Conservation (phyloP, 495 filamentous ascomycete species). For the Lasiosphaeria miniovina region DNA sequence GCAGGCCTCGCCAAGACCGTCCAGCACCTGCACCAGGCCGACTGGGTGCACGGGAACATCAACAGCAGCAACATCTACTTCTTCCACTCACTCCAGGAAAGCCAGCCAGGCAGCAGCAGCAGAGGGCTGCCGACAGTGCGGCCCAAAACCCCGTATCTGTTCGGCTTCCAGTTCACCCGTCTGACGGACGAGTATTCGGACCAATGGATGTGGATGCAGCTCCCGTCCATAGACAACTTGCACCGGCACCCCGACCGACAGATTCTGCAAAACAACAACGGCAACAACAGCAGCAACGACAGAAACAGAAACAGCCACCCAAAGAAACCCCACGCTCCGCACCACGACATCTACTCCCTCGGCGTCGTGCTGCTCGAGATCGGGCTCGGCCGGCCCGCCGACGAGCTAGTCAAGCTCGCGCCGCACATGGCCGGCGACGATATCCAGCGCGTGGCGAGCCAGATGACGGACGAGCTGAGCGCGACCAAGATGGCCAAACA, state of each 20-base stretch:
- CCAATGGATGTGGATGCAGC: background rate
- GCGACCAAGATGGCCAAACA: background rate
- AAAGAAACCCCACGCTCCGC: background rate
- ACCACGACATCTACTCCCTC: background rate
- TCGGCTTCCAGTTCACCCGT: background rate
- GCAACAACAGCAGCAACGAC: background rate
- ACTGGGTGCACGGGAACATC: background rate
- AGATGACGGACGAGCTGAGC: background rate
- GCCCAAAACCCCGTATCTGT: background rate
- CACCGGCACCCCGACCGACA: background rate
- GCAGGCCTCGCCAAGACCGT: background rate
- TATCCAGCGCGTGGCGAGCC: background rate
- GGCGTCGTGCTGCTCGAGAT: background rate
- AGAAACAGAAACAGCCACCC: background rate
- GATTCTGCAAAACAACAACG: background rate
- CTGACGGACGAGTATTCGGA: background rate
- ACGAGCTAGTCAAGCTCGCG: background rate
- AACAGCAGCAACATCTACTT: background rate
- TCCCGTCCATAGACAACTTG: background rate
- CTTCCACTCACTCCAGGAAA: background rate
- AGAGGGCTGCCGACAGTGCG: background rate
- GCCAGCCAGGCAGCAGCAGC: background rate
- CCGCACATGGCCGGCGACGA: background rate
- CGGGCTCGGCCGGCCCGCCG: background rate
- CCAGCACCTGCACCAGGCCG: background rate